Evolutionary conservation across 2,329 filamentous ascomycete species (phyloP).

Genomic region (Clonostachys rosea): DNA sequence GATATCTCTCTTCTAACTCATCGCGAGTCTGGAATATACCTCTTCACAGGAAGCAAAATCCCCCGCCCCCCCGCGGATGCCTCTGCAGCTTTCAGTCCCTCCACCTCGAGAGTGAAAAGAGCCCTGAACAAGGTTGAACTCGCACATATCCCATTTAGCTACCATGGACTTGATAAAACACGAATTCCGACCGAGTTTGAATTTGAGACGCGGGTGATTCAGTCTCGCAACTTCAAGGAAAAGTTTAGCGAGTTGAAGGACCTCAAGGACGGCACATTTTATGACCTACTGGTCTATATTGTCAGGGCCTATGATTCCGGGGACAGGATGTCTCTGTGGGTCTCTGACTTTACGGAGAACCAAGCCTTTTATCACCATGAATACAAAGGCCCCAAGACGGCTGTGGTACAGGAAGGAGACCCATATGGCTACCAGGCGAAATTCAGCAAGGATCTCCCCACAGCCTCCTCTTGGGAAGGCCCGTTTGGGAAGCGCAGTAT

Average conservation of each 20-base stretch:
- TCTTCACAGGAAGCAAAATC: constrained; percentile 22
- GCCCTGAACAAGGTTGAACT: constrained; percentile 20
- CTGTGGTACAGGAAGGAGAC: constrained; percentile 42
- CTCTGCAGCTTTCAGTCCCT: constrained; percentile 14
- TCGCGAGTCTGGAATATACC: constrained; percentile 21
- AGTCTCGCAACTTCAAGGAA: constrained; percentile 36
- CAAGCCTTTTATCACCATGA: constrained; percentile 50
- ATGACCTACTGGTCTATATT: constrained; percentile 69
- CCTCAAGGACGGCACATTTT: constrained; percentile 50
- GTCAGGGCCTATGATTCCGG: constrained; percentile 42
- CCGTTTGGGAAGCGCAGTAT: constrained; percentile 71
- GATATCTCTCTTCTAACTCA: constrained; percentile 38
- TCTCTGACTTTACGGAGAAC: constrained; percentile 82
- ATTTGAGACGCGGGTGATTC: constrained; percentile 31
- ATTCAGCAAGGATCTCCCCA: constrained; percentile 10
- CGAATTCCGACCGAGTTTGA: constrained; percentile 32
- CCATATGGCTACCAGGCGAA: constrained; percentile 45
- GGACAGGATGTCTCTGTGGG: constrained; percentile 58
- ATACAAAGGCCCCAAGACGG: neutral
- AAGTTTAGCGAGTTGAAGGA: constrained; percentile 66
- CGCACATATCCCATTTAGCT: constrained; percentile 42
- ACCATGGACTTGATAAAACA: constrained; percentile 35
- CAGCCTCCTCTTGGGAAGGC: constrained; percentile 53
- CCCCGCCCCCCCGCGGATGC: constrained; percentile 32
- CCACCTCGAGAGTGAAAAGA: constrained; percentile 9